Evolutionary conservation across 1,284 basidiomycete species (phyloP), one percentile per base, ranked within the genome.

Genomic region (Vanrija pseudolonga): DNA sequence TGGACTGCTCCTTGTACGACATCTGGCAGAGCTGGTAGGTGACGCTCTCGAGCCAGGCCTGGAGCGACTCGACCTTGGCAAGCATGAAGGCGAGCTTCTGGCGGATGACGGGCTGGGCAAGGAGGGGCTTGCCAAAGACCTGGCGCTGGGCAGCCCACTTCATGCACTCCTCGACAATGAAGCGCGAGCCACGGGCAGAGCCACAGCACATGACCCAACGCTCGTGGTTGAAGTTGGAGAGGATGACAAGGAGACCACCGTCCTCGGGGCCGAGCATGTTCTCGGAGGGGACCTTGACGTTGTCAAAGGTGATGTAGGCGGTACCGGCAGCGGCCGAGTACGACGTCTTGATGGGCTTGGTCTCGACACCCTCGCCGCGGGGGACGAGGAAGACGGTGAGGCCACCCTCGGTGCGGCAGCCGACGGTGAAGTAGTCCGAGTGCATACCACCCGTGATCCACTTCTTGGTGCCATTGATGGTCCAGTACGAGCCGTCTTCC

Each of bases 11-110:
- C 55, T 82, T 82, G 67, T 75, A 56, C 24, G 22, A 52, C 73
- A 92, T 92, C 66, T 93, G 86, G 72, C 83, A 85, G 91, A 95
- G 95, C 77, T 96, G 92, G 74, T 86, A 86, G 0, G 91, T 95
- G 60, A 95, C 79, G 69, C 85, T 88, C 61, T 97, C 93, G 24
- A 96, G 79, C 90, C 91, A 96, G 44, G 83, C 85, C 71, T 96
- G 92, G 51, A 84, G 84, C 0, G 88, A 84, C 77, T 94, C 90
- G 45, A 84, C 82, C 57, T 89, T 86, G 20, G 88, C 83, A 57
- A 94, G 90, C 88, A 94, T 91, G 23, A 80, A 79, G 4, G 90
- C 90, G 49, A 95, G 76, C 80, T 92, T 93, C 65, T 82, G 81
- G 51, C 91, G 83, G 65, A 96, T 86, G 58, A 94, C 88, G 6